Base-by-base conservation (phyloP, 2,329 filamentous ascomycete genomes). In the Aspergillus glaucus region DNA sequence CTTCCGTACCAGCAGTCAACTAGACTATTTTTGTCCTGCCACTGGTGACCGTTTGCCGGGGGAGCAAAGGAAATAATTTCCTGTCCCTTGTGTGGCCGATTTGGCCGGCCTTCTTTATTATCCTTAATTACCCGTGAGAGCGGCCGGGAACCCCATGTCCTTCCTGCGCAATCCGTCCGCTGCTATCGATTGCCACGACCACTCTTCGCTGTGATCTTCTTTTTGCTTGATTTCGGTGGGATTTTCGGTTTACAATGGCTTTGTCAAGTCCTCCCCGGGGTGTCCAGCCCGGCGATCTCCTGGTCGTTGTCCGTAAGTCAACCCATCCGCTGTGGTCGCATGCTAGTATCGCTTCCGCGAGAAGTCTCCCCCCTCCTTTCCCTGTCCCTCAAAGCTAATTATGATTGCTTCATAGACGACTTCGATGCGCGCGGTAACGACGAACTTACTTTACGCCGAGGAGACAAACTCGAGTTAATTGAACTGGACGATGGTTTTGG, bases 341-440 rank as follows among this genome's bases (percentile, higher is more conserved):
- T 19, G 17, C 37, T 40, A 46, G 14, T 40, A 36, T 28, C 46
- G 47, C 36, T 43, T n/a, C 41, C 10, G 14, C 46, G 44, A 45
- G 39, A 47, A 49, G 26, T 4, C 52, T 54, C 47, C 48, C 44
- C 42, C 51, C 50, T 49, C 46, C 44, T 32, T 44, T 24, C 42
- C 49, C 45, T n/a, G 41, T 36, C 17, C 10, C 43, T 52, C 21
- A 26, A 46, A 17, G 28, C 24, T 48, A 46, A 52, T 56, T 43
- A 55, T 44, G 43, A 7, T 45, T 15, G 28, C 46, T n/a, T 21
- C 41, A n/a, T 57, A 95, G 89, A 98, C 72, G 90, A 96, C 71
- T 97, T 98, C 68, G 77, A 84, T 59, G 91, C 92, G 50, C 84
- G 93, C 58, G 94, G 90, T 69, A 86, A 88, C 50, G 93, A 98